Conservation (phyloP, 1,284 basidiomycete genomes). For the Cryptococcus maquisensis region DNA sequence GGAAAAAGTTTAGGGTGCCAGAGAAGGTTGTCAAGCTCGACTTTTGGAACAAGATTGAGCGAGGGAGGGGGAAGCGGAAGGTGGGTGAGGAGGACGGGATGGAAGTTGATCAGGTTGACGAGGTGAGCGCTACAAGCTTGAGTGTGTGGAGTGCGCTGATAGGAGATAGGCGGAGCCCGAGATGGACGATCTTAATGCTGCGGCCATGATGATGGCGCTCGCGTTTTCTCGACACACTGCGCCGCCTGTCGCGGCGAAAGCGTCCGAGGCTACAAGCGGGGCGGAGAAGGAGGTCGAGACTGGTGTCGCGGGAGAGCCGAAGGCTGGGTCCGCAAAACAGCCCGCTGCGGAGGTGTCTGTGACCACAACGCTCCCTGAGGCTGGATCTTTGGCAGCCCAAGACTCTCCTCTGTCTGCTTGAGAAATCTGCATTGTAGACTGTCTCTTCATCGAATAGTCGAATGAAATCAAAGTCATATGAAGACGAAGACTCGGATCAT, state of each 20-base stretch:
- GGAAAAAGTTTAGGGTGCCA: conserved; percentile 85
- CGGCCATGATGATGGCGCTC: conserved; percentile 1
- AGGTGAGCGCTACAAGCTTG: background rate
- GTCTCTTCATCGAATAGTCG: no score
- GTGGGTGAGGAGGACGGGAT: background rate
- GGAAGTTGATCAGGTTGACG: background rate
- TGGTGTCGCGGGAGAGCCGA: background rate
- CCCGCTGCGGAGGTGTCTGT: no score
- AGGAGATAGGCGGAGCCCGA: background rate
- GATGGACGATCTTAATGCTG: conserved; percentile 1
- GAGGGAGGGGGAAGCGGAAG: conserved; percentile 8
- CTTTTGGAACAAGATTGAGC: conserved; percentile 83
- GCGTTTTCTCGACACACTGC: conserved; percentile 1
- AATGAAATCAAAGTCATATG: no score
- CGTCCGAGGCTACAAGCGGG: background rate
- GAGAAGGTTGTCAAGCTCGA: conserved; percentile 87
- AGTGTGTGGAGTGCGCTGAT: background rate
- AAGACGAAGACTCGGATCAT: no score
- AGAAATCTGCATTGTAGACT: no score
- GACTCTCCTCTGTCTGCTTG: no score
- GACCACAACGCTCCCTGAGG: no score
- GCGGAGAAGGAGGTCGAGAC: background rate
- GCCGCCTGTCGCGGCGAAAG: background rate
- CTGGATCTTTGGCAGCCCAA: no score
- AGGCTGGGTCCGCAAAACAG: no score